Conservation (phyloP, 2,329 filamentous ascomycete species). For the Botryotinia globosa region DNA sequence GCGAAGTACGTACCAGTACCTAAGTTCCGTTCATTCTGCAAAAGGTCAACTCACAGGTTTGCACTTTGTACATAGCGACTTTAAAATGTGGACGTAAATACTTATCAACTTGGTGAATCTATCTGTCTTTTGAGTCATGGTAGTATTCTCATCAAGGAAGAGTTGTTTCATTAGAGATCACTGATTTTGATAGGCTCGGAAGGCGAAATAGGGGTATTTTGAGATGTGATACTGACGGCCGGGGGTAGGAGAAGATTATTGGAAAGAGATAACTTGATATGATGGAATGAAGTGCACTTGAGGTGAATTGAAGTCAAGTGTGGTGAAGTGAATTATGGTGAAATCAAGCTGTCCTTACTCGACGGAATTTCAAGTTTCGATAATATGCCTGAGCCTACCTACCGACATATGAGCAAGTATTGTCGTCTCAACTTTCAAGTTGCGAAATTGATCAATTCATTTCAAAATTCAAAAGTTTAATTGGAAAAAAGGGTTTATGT, state of each 20-base stretch:
- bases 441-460: not conserved
- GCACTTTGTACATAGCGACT: too few species aligned
- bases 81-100: too few species aligned
- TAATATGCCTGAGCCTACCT: not conserved
- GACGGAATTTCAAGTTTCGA: not conserved
- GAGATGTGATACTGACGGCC: not conserved
- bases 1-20: too few species aligned
- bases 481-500: not conserved
- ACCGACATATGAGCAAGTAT: not conserved
- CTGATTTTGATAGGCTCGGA: not conserved
- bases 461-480: not conserved
- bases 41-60: not conserved
- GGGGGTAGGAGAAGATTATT: not conserved
- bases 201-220: not conserved
- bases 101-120: not conserved
- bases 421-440: constrained; percentile 9
- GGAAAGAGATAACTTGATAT: not conserved
- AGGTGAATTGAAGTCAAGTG: not conserved
- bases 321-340: not conserved
- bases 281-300: not conserved
- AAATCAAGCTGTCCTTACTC: not conserved
- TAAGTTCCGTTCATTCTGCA: too few species aligned
- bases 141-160: not conserved
- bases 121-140: not conserved
- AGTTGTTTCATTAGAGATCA: not conserved